Evolutionary conservation across 129 eudicot genomes (phyloP).

Genomic region (Helianthus tuberosus): DNA sequence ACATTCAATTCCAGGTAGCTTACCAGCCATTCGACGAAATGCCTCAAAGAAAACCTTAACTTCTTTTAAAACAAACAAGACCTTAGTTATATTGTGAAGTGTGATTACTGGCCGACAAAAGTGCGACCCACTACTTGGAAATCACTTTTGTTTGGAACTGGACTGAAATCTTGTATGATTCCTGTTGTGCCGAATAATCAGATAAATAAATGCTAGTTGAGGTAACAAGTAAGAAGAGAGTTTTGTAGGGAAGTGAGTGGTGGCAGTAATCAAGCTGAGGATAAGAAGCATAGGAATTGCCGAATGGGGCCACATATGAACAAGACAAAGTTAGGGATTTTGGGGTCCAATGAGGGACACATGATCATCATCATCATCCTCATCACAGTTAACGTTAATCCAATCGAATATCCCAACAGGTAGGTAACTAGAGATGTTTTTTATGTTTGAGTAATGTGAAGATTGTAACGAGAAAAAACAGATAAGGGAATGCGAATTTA

Average conservation of each 20-base stretch:
- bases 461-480: too few species aligned
- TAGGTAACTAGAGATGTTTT: too few species aligned
- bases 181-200: constrained; percentile 4
- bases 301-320: constrained; percentile 1
- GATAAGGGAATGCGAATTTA: too few species aligned
- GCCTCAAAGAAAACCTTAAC: background rate
- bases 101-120: constrained; percentile 21
- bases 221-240: background rate
- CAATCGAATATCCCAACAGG: too few species aligned
- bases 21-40: constrained; percentile 68
- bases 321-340: background rate
- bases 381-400: too few species aligned
- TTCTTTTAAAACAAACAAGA: background rate
- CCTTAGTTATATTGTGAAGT: constrained; percentile 22
- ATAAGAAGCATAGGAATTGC: constrained; percentile 10
- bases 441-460: too few species aligned
- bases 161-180: background rate
- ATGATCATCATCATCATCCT: background rate
- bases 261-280: background rate
- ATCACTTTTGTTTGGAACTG: constrained; percentile 14
- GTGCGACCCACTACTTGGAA: constrained; percentile 25
- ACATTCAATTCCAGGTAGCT: constrained; percentile 80
- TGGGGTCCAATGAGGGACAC: background rate
- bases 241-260: background rate
- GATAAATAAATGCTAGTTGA: background rate